A percentile compares a stretch with the other conserved stretches of the same genome.
Conservation (phyloP, 2,329 filamentous ascomycete species). For the Aspergillus sojae region DNA sequence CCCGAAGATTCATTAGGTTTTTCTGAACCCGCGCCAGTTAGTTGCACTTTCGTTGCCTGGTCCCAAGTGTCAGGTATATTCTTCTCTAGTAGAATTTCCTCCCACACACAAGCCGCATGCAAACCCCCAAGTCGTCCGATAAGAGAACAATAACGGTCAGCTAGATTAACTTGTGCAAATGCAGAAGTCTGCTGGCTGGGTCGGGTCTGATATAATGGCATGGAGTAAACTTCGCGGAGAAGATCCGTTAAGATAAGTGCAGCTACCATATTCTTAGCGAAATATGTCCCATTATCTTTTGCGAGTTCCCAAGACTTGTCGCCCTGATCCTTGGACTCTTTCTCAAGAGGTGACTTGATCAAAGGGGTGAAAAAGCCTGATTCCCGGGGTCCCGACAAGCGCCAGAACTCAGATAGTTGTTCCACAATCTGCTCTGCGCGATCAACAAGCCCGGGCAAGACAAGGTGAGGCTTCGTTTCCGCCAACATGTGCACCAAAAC, state of each 20-base stretch:
- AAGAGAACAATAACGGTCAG: conserved; percentile 77
- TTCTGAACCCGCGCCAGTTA: conserved; percentile 40
- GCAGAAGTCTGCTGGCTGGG: conserved; percentile 61
- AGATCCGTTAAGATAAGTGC: conserved; percentile 76
- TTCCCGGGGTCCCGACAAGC: conserved; percentile 47
- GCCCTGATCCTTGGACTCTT: conserved; percentile 22
- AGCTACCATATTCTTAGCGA: conserved; percentile 76
- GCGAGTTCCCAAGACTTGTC: conserved; percentile 36
- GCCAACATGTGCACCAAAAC: conserved; percentile 76
- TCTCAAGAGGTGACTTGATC: conserved; percentile 38
- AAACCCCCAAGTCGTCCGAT: conserved; percentile 76
- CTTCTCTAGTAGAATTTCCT: conserved; percentile 76
- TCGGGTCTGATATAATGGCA: conserved; percentile 64
- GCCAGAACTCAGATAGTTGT: conserved; percentile 66
- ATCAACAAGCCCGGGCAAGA: conserved; percentile 77
- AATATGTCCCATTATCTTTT: conserved; percentile 67
- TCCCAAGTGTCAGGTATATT: conserved; percentile 68
- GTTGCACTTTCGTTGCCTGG: conserved; percentile 47
- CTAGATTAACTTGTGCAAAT: conserved; percentile 78
- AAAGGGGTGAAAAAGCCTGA: conserved; percentile 72
- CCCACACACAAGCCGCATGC: conserved; percentile 77
- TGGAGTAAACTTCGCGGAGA: conserved; percentile 72
- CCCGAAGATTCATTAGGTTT: conserved; percentile 44
- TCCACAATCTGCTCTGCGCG: conserved; percentile 72
- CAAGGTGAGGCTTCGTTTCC: conserved; percentile 77